These are phyloP conservation scores for Aspergillus quadrilineatus DNA, from an alignment of 2,329 filamentous ascomycete species.

Conservation along the genomic window DNA sequence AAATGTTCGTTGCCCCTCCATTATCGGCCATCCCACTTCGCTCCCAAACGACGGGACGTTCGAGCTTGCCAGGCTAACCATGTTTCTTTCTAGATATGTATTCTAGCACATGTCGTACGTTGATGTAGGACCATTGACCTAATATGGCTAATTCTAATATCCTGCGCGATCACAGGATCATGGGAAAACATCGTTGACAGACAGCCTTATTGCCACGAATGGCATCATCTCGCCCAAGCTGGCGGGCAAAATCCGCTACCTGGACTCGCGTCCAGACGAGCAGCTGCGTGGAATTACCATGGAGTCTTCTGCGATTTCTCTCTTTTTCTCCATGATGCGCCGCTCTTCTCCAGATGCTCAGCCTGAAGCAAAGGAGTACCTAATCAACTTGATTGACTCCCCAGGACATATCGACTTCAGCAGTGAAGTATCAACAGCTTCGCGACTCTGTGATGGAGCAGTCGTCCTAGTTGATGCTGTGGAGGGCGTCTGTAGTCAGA, in stretches of 20 bases:
- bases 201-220: conserved; percentile 95
- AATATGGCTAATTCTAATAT: conserved; percentile 4
- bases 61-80: conserved; percentile 30
- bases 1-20: conserved; percentile 66
- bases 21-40: conserved; percentile 25
- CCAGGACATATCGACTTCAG: conserved; percentile 98
- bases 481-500: conserved; percentile 97
- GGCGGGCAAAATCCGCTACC: conserved; percentile 95
- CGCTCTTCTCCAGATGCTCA: conserved; percentile 65
- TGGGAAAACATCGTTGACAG: conserved; percentile 95
- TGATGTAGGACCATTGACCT: not conserved
- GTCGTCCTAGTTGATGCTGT: conserved; percentile 94
- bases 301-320: conserved; percentile 96
- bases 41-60: conserved; percentile 14
- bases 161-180: conserved; percentile 64
- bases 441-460: conserved; percentile 88
- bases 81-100: conserved; percentile 69
- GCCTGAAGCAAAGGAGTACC: conserved; percentile 78
- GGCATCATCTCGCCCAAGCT: conserved; percentile 98
- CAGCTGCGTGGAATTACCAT: conserved; percentile 98
- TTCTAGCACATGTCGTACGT: conserved; percentile 83
- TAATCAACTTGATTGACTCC: conserved; percentile 97
- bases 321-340: conserved; percentile 90
- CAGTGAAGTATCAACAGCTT: conserved; percentile 95
- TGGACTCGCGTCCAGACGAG: conserved; percentile 94